Base-by-base conservation (phyloP, 768 basidiomycete species). In the Kondoa malvinella region DNA sequence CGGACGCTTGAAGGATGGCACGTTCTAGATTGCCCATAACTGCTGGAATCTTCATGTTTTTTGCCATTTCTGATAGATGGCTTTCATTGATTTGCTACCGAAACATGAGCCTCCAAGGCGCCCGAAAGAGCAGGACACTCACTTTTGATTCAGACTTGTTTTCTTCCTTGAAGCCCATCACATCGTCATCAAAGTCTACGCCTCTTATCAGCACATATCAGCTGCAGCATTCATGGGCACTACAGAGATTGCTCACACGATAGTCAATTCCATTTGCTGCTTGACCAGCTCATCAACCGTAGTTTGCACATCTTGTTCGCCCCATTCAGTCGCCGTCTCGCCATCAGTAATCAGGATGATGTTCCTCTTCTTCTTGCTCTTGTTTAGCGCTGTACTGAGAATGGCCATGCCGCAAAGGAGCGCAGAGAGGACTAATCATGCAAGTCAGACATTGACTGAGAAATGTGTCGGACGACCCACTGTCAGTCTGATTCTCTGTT, bases 291-390 rank as follows among this genome's bases (percentile, higher is more conserved):
- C 86, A 57, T 79, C 75, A 58, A 82, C 82, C 0, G 84, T 32
- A 32, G 16, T 32, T 8, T 27, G 87, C 0, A 72, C 71, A n/a
- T 74, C 70, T 60, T 76, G 72, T 0, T 58, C 57, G 4, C 88
- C 84, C 86, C 88, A 89, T 70, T 88, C 83, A 72, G 87, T 83
- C 1, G 83, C 83, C 40, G 80, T 83, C 77, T 87, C 85, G 72
- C 86, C 92, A 73, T 97, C 90, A 0, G 94, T 97, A 25, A 96
- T 76, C 17, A 96, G 73, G 40, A 87, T 81, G 1, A 94, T 80
- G 78, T 87, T 92, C 65, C 89, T 87, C 89, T 89, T 94, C 0
- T 85, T 83, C 73, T 82, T 83, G 77, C 89, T 95, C 26, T 78
- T 83, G 32, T 76, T 80, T 34, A 92, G 80, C 73, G 88, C 83